Evolutionary conservation across 805 yeast species (phyloP), one percentile per base, ranked within the genome.

Genomic region (Saturnispora kantuleensis): DNA sequence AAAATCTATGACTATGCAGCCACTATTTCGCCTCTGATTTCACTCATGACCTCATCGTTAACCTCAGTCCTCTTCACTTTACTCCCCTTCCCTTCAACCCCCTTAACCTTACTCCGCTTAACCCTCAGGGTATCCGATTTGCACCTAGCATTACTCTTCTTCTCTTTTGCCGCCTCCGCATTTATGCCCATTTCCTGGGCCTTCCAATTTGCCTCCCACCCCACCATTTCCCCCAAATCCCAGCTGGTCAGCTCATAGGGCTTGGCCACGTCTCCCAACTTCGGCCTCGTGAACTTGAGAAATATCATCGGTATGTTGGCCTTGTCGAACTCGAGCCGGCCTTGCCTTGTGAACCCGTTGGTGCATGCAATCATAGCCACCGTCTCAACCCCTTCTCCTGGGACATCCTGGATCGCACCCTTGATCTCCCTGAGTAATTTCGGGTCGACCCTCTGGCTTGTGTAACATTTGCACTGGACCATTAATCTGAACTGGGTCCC

Each of bases 381-480:
- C 2, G 45, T 26, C 11, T 42, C 41, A 6, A 36, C 38, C 7
- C 44, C 30, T 6, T 43, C 31, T 4, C 39, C 37, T 3, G 48
- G 49, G n/a, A 52, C 41, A 31, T 49, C 51, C n/a, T 39, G 49
- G 52, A 71, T 71, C 2, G 75, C 71, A 1, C 83, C 84, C 7
- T 69, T 66, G 30, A 77, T 53, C 52, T 78, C 83, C 37, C 84
- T 64, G 1, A 78, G 58, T 38, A 67, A 56, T 33, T 64, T 58
- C 11, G 81, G 74, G 44, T 65, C 67, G 31, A 76, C 64, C 42
- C 69, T 66, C 3, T 59, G 57, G 15, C 53, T 56, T 26, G 58
- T 58, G 52, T 69, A 66, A 53, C 75, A 70, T 50, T 77, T 77
- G 56, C 83, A 77, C 53, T 78, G 83, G 5, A 75, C 77, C 47